Evolutionary conservation across 768 basidiomycete species (phyloP).

Genomic region (Lactarius hatsudake): DNA sequence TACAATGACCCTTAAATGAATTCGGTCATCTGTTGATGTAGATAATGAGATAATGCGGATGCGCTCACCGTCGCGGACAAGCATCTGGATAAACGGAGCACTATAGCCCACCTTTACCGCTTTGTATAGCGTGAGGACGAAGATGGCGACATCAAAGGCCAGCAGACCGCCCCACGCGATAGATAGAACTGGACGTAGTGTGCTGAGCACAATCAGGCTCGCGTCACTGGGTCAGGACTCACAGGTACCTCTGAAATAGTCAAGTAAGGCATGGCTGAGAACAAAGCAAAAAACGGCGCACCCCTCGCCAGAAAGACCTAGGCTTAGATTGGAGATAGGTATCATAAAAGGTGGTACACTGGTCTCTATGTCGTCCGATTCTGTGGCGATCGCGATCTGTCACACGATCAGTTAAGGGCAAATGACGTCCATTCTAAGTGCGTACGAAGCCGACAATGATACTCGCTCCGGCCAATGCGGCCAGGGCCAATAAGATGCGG

Average conservation of each 20-base stretch:
- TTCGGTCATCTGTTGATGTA: background rate
- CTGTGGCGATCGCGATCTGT: constrained; percentile 1
- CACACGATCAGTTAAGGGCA: background rate
- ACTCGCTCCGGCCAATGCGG: background rate
- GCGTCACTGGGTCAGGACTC: background rate
- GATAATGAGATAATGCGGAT: background rate
- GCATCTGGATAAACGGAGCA: background rate
- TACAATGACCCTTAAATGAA: background rate
- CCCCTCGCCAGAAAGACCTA: constrained; percentile 7
- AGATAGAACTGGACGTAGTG: background rate
- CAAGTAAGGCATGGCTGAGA: background rate
- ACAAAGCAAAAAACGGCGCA: background rate
- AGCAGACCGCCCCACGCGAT: constrained; percentile 1
- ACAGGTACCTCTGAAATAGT: constrained; percentile 3
- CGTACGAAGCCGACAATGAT: background rate
- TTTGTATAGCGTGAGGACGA: background rate
- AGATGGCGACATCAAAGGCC: background rate
- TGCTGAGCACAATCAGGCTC: background rate
- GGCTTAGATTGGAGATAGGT: background rate
- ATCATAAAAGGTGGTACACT: background rate
- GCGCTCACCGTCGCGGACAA: constrained; percentile 8
- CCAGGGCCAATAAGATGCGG: background rate
- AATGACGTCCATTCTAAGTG: background rate
- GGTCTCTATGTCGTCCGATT: background rate
- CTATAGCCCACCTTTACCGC: constrained; percentile 1